A percentile compares a stretch with the other conserved stretches of the same genome.
Conservation (phyloP, 2,329 filamentous ascomycete species). For the Aaosphaeria arxii region DNA sequence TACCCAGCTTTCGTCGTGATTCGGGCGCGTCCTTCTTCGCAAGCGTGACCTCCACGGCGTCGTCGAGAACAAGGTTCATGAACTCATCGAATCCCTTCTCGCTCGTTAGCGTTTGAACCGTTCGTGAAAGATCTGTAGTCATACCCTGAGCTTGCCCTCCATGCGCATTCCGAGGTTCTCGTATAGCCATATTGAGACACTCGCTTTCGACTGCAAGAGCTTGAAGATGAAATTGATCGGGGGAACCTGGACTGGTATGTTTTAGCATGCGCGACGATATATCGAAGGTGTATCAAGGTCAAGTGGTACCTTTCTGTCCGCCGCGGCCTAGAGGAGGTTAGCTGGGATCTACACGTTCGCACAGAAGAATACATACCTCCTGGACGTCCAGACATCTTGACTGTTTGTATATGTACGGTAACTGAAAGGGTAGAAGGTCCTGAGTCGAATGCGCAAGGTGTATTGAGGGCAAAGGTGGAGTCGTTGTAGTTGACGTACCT, state of each 20-base stretch:
- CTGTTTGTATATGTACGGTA: too few species aligned
- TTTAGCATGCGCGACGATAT: conserved; percentile 10
- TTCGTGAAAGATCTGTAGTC: conserved; percentile 21
- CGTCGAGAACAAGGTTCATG: conserved; percentile 97
- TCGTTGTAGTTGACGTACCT: not conserved
- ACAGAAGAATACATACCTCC: too few species aligned
- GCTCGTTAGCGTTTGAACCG: conserved; percentile 10
- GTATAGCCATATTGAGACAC: conserved; percentile 93
- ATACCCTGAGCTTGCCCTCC: conserved; percentile 90
- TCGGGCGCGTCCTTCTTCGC: conserved; percentile 77
- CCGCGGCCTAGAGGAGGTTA: conserved; percentile 49
- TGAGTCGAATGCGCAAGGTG: too few species aligned
- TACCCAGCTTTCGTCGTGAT: conserved; percentile 76
- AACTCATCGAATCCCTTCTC: conserved; percentile 94
- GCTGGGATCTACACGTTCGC: not conserved
- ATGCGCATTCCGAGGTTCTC: conserved; percentile 93
- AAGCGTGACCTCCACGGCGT: conserved; percentile 88
- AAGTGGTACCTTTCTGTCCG: conserved; percentile 41
- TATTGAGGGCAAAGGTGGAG: not conserved
- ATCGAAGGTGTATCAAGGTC: conserved; percentile 1
- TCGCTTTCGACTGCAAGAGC: conserved; percentile 78
- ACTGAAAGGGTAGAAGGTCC: too few species aligned
- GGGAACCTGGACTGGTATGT: conserved; percentile 60
- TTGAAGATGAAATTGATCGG: conserved; percentile 93
- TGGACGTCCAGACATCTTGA: too few species aligned